Conservation (phyloP, 1,139 yeast species). For the Saccharomyces hybrid region DNA sequence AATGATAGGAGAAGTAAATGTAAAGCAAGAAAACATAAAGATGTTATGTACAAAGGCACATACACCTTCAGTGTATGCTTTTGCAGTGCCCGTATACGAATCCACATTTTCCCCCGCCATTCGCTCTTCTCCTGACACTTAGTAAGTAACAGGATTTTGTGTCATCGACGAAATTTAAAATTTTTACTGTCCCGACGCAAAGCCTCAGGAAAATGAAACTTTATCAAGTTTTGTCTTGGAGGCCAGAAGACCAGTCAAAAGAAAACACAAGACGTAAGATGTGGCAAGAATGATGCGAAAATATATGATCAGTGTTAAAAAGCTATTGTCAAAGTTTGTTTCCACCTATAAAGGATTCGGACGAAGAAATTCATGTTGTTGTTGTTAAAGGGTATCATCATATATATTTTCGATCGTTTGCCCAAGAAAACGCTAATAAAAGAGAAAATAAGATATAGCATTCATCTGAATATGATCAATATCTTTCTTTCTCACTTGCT, state of each 20-base stretch:
- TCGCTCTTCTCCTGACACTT: background rate
- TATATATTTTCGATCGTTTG: slow-evolving; percentile 8
- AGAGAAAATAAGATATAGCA: background rate
- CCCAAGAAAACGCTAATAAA: background rate
- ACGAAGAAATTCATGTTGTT: slow-evolving; percentile 42
- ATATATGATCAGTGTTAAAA: slow-evolving; percentile 26
- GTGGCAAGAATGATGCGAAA: background rate
- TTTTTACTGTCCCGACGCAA: background rate
- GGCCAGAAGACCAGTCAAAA: background rate
- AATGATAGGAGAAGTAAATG: background rate
- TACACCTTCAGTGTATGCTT: background rate
- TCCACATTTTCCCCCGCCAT: background rate
- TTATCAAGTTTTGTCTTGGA: too few relatives aligned
- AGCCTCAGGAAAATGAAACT: background rate
- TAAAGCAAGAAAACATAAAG: background rate
- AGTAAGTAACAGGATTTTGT: background rate
- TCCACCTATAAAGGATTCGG: slow-evolving; percentile 37
- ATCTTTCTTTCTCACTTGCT: background rate
- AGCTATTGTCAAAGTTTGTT: slow-evolving; percentile 31
- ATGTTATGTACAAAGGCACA: background rate
- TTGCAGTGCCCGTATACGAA: background rate
- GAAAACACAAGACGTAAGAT: background rate
- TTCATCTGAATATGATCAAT: background rate
- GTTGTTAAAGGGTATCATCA: slow-evolving; percentile 38
- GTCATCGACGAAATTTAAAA: background rate